Conservation (phyloP, 352 stramenopile genomes). For the Aphanomyces invadans region DNA sequence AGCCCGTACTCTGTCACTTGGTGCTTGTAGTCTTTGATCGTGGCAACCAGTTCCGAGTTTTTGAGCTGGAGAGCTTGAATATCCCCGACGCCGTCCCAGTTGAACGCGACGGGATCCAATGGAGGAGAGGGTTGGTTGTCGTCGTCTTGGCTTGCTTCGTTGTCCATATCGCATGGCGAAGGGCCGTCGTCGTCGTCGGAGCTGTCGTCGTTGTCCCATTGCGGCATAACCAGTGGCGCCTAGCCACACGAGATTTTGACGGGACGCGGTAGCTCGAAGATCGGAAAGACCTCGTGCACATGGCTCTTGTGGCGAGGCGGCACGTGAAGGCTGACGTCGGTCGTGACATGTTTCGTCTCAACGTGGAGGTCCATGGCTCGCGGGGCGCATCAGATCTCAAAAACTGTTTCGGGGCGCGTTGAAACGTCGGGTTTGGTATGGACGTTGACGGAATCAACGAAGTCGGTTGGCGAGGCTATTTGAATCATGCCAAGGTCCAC, state of each 20-base stretch:
- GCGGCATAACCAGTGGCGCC: constrained; percentile 45
- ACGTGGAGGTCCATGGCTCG: constrained; percentile 5
- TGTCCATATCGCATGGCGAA: constrained; percentile 24
- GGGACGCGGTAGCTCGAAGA: too few species aligned
- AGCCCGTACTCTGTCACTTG: constrained; percentile 58
- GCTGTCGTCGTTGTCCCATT: constrained; percentile 60
- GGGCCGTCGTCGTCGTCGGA: not conserved
- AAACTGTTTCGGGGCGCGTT: not conserved
- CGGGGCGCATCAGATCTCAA: not conserved
- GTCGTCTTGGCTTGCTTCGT: constrained; percentile 27
- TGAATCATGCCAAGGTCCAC: not conserved
- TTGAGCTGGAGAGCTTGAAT: constrained; percentile 59
- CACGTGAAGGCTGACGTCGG: not conserved
- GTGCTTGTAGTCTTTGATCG: constrained; percentile 42
- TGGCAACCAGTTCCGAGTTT: constrained; percentile 38
- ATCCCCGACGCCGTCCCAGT: constrained; percentile 45
- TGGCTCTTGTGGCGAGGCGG: not conserved
- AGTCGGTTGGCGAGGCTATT: not conserved
- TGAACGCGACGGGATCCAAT: constrained; percentile 27
- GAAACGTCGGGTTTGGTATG: not conserved
- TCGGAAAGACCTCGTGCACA: not conserved
- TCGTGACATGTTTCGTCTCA: constrained; percentile 11
- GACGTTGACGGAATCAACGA: not conserved
- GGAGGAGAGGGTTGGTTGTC: constrained; percentile 27
- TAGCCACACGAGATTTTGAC: constrained; percentile 7